A percentile compares a stretch with the other conserved stretches of the same genome.
phyloP scores from a whole-genome alignment of 129 eudicot genomes.

The Oenanthe sinensis region DNA sequence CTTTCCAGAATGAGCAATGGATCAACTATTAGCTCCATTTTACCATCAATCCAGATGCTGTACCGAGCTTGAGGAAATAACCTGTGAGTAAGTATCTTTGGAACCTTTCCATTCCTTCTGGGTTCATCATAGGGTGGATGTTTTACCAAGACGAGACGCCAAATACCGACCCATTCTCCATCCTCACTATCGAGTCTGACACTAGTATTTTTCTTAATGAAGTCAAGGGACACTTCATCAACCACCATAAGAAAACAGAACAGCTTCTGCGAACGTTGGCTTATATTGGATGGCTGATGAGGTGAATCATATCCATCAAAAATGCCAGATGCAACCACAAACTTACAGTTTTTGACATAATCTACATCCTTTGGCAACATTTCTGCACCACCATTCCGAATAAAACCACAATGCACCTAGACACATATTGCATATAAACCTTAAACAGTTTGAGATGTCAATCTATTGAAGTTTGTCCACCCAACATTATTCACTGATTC shows the following conservation, averaged over 20 bases:
- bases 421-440: not conserved
- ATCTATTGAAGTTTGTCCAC: not conserved
- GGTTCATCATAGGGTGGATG: conserved; percentile 98
- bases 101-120: conserved; percentile 90
- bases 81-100: conserved; percentile 85
- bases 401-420: conserved; percentile 97
- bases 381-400: conserved; percentile 75
- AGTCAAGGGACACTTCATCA: conserved; percentile 69
- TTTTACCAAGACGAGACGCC: conserved; percentile 82
- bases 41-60: conserved; percentile 98
- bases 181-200: conserved; percentile 52
- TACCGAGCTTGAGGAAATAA: conserved; percentile 83
- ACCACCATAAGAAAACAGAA: conserved; percentile 97
- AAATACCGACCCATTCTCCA: conserved; percentile 88
- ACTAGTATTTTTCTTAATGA: conserved; percentile 64
- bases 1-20: conserved; percentile 85
- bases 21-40: conserved; percentile 95
- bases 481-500: not conserved
- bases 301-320: conserved; percentile 96
- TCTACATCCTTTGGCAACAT: conserved; percentile 67
- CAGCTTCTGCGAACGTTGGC: conserved; percentile 58
- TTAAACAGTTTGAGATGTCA: not conserved
- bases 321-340: conserved; percentile 94
- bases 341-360: conserved; percentile 66
- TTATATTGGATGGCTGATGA: conserved; percentile 88